Conservation (phyloP, 495 filamentous ascomycete genomes). For the Hypoxylon intermedium region DNA sequence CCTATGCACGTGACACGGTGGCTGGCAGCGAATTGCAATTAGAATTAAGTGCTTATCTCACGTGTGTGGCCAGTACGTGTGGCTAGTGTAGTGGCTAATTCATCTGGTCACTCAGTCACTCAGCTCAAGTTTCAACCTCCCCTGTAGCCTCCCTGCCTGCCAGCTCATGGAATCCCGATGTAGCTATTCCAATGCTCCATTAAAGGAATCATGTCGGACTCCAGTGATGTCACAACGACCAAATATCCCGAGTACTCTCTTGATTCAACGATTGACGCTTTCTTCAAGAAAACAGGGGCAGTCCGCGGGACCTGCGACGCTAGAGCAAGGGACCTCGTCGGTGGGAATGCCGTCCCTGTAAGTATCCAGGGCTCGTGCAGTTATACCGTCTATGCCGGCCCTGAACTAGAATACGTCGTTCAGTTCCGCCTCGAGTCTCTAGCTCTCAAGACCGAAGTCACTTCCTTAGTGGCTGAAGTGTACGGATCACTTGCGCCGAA, state of each 20-base stretch:
- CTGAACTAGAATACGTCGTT: constrained; percentile 47
- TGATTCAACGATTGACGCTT: constrained; percentile 46
- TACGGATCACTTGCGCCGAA: constrained; percentile 44
- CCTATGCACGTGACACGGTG: too few relatives aligned
- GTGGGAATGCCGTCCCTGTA: constrained; percentile 46
- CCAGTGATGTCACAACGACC: too few relatives aligned
- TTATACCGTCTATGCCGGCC: constrained; percentile 54
- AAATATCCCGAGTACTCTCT: constrained; percentile 42
- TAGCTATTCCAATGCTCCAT: too few relatives aligned
- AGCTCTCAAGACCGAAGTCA: constrained; percentile 40
- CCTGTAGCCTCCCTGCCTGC: too few relatives aligned
- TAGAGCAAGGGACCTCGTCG: constrained; percentile 43
- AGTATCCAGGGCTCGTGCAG: constrained; percentile 51
- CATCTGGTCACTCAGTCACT: too few relatives aligned
- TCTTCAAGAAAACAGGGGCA: constrained; percentile 49
- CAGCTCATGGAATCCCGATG: too few relatives aligned
- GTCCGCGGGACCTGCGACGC: constrained; percentile 47
- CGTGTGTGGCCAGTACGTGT: too few relatives aligned
- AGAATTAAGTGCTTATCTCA: too few relatives aligned
- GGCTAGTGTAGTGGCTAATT: too few relatives aligned
- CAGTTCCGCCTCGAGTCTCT: constrained; percentile 53
- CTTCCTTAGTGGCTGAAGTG: constrained; percentile 41
- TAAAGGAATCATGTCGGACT: too few relatives aligned
- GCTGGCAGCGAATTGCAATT: too few relatives aligned
- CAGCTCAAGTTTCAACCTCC: too few relatives aligned